Evolutionary conservation across 179 eudicot species (phyloP).

Genomic region (Heliamphora pulchella): DNA sequence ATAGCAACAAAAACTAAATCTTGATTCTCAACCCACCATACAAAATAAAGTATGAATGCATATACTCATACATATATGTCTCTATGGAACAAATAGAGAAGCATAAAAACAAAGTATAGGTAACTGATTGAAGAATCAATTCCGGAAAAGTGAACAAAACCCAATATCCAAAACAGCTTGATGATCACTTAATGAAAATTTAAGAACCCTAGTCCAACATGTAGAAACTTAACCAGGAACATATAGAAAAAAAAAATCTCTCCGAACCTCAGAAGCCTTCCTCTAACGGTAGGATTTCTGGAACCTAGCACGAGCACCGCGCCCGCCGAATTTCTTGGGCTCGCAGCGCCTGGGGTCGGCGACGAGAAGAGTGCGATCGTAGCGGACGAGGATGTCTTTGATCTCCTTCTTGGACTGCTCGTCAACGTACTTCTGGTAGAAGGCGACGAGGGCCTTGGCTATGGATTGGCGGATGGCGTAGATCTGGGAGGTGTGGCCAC

Average conservation of each 20-base stretch:
- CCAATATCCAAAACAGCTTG: conserved; percentile 3
- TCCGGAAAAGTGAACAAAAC: neutral
- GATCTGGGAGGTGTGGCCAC: no score
- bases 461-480: conserved; percentile 32
- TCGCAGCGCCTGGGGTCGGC: conserved; percentile 39
- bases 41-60: neutral
- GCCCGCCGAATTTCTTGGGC: conserved; percentile 55
- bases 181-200: conserved; percentile 1
- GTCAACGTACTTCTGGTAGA: conserved; percentile 19
- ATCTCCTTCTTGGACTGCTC: conserved; percentile 21
- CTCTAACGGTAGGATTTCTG: conserved; percentile 46
- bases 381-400: conserved; percentile 18
- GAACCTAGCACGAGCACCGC: conserved; percentile 45
- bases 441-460: conserved; percentile 34
- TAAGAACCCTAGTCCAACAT: neutral
- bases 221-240: neutral
- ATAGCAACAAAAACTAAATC: neutral
- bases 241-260: neutral
- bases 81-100: neutral
- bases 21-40: neutral
- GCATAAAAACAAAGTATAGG: neutral
- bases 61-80: neutral
- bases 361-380: conserved; percentile 31
- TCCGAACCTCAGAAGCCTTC: neutral
- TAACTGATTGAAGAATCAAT: neutral